Evolutionary conservation across 495 filamentous ascomycete genomes (phyloP).

Genomic region (Penicillium ucsense): DNA sequence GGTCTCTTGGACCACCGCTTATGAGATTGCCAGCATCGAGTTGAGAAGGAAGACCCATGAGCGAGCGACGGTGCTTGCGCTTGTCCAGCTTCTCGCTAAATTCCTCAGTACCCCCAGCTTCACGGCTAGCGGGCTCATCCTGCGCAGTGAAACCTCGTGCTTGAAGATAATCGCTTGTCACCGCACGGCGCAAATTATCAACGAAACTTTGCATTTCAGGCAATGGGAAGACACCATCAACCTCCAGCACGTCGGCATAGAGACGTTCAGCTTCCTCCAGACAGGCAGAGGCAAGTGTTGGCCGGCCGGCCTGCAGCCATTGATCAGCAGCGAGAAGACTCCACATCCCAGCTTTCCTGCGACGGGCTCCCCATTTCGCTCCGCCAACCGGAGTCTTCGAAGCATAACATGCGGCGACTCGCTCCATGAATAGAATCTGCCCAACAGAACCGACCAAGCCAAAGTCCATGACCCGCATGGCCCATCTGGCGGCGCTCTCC

Average conservation of each 20-base stretch:
- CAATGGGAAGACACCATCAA: constrained; percentile 46
- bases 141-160: constrained; percentile 24
- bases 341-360: constrained; percentile 85
- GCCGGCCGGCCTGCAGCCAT: constrained; percentile 67
- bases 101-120: constrained; percentile 42
- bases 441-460: constrained; percentile 63
- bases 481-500: constrained; percentile 85
- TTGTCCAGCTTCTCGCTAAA: constrained; percentile 47
- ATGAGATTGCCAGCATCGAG: constrained; percentile 27
- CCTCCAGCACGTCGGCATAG: constrained; percentile 52
- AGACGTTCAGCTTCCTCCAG: constrained; percentile 60
- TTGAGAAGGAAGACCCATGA: constrained; percentile 27
- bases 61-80: constrained; percentile 31
- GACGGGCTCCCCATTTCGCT: constrained; percentile 57
- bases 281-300: constrained; percentile 58
- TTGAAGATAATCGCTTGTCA: constrained; percentile 44
- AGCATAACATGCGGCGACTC: constrained; percentile 74
- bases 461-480: constrained; percentile 66
- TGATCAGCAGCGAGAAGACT: constrained; percentile 69
- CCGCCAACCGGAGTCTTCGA: constrained; percentile 55
- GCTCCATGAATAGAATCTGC: constrained; percentile 71
- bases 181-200: constrained; percentile 47
- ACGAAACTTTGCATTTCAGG: constrained; percentile 51
- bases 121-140: constrained; percentile 22
- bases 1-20: constrained; percentile 18